Base-by-base conservation (phyloP, 257 asterid species). In the Anisodus tanguticus region DNA sequence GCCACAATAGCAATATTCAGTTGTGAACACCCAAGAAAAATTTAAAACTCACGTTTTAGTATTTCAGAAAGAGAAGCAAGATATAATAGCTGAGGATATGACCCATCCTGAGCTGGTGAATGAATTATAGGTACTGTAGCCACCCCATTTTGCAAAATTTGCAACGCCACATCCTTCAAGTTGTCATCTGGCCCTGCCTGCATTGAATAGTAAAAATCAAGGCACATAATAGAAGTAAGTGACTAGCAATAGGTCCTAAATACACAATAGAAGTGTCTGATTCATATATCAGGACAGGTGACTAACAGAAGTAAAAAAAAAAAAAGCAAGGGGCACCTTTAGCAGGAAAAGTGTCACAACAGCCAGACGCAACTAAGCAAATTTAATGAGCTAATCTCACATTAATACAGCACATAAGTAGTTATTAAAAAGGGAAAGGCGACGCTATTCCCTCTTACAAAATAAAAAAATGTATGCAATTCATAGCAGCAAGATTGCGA, bases 101-200 rank as follows among this genome's bases (percentile, higher is more conserved):
- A 90, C 64, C 92, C 97, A 87, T 93, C 96, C 60, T 72, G 87
- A 43, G 94, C 85, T 26, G 92, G 82, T 66, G 92, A 89, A 91
- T 92, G 97, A 86, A 94, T 92, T 84, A 95, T 89, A 68, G 98
- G 99, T 89, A 95, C 89, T 4, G 95, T 89, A 43, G 99, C 88
- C 68, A 95, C 93, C 81, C 90, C 93, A 83, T 90, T 90, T 83
- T 91, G 94, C 91, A 95, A 86, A 88, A 95, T 90, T 90, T 95
- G 92, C 91, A 92, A 84, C 13, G 97, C 92, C 70, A 95, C 91
- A 31, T 94, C 95, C 87, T 95, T 94, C 92, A 95, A 83, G 89
- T 78, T 93, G 84, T 92, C 95, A 83, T 94, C 98, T 60, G 98
- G 98, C 69, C 97, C 98, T 84, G 97, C 98, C 98, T 96, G 93